Percentiles rank a stretch among this genome's conserved stretches.
These are phyloP conservation scores for Alternaria metachromatica DNA, from an alignment of 2,329 filamentous ascomycete species.

Conservation along the genomic window DNA sequence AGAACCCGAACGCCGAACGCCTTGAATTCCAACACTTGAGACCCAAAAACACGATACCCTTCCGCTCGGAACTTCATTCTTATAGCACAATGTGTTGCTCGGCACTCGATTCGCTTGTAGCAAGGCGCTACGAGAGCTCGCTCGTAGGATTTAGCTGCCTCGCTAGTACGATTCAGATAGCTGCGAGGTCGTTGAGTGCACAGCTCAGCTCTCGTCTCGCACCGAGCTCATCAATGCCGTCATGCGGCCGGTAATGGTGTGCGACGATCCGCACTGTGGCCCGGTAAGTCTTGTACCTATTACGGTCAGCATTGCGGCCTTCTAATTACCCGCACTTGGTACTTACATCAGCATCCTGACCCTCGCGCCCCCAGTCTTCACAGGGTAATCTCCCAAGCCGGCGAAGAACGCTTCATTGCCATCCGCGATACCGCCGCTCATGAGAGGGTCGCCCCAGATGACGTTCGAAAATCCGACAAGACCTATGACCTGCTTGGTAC, in stretches of 20 bases:
- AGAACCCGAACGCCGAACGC: neutral
- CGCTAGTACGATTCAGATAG: slow-evolving; percentile 12
- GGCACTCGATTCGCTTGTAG: neutral
- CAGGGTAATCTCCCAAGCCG: slow-evolving; percentile 51
- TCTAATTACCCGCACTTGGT: neutral
- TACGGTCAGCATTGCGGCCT: slow-evolving; percentile 8
- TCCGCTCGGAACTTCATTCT: neutral
- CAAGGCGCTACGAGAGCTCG: neutral
- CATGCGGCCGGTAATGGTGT: slow-evolving; percentile 53
- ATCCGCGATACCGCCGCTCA: slow-evolving; percentile 55
- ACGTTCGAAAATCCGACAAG: slow-evolving; percentile 61
- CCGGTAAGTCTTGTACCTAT: slow-evolving; percentile 56
- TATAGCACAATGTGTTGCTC: neutral
- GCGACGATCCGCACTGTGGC: slow-evolving; percentile 52
- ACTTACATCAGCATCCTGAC: slow-evolving; percentile 53
- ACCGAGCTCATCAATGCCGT: slow-evolving; percentile 51
- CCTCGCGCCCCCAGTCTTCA: slow-evolving; percentile 36
- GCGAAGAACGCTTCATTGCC: slow-evolving; percentile 52
- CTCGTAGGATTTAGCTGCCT: neutral
- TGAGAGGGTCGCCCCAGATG: slow-evolving; percentile 63
- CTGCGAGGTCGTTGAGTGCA: slow-evolving; percentile 48
- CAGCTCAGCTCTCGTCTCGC: slow-evolving; percentile 51
- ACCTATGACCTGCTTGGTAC: slow-evolving; percentile 57
- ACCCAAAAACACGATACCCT: neutral
- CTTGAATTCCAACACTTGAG: neutral